Evolutionary conservation across 306 rosid species (phyloP).

Genomic region (Astragalus membranaceus): DNA sequence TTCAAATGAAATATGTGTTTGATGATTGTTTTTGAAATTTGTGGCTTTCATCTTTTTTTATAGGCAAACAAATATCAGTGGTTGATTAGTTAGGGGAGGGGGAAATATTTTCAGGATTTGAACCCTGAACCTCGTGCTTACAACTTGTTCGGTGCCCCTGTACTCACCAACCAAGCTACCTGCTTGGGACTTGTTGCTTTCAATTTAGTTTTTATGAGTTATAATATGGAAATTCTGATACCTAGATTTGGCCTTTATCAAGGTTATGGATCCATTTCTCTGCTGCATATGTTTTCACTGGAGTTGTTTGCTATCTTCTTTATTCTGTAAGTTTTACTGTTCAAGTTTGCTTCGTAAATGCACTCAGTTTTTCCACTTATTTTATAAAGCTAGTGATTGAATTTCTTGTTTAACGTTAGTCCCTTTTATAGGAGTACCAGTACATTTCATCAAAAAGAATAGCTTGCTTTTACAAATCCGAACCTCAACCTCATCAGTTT

Average conservation of each 20-base stretch:
- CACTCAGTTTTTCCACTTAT: conserved; percentile 5
- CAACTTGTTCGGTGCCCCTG: no score
- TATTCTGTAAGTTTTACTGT: conserved; percentile 52
- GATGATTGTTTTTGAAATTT: neutral
- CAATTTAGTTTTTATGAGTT: neutral
- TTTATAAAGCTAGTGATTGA: neutral
- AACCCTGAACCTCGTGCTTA: no score
- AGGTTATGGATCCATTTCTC: conserved; percentile 89
- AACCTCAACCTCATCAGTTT: conserved; percentile 59
- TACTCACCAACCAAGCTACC: no score
- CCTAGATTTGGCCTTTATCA: conserved; percentile 27
- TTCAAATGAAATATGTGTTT: conserved; percentile 3
- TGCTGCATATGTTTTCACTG: conserved; percentile 74
- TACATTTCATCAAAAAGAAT: conserved; percentile 65
- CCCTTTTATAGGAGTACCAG: conserved; percentile 47
- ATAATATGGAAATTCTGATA: conserved; percentile 31
- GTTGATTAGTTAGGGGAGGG: no score
- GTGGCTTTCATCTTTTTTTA: no score
- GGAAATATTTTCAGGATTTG: no score
- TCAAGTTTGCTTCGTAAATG: conserved; percentile 15
- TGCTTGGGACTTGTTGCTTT: neutral
- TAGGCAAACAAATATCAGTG: no score
- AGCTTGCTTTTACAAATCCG: conserved; percentile 43
- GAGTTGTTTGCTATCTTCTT: conserved; percentile 85
- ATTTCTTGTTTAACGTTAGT: conserved; percentile 20